These are phyloP conservation scores for Sporisorium scitamineum DNA, from an alignment of 1,284 basidiomycete genomes.

Conservation along the genomic window DNA sequence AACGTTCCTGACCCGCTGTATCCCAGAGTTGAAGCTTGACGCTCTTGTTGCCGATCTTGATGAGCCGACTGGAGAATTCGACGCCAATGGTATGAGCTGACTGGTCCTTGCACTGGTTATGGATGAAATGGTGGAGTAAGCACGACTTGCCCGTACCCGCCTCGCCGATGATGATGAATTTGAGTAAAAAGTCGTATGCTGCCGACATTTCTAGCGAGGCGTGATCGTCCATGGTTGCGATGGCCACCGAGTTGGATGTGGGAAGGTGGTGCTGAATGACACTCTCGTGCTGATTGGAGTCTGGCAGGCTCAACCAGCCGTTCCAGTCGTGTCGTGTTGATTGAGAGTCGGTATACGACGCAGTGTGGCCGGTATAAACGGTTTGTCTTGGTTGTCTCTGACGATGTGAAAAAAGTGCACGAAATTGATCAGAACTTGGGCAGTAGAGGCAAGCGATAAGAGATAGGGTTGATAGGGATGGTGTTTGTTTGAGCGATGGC, in stretches of 20 bases:
- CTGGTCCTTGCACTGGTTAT: slow-evolving; percentile 94
- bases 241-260: not conserved
- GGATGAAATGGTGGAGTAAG: slow-evolving; percentile 92
- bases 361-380: too few species aligned
- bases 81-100: slow-evolving; percentile 98
- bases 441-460: not conserved
- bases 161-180: slow-evolving; percentile 96
- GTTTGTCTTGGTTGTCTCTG: too few species aligned
- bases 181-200: slow-evolving; percentile 86
- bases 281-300: not conserved
- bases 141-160: slow-evolving; percentile 97
- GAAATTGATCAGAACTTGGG: too few species aligned
- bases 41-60: slow-evolving; percentile 88
- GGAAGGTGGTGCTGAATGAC: not conserved
- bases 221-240: slow-evolving; percentile 40
- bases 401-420: too few species aligned
- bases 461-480: not conserved
- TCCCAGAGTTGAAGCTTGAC: slow-evolving; percentile 80
- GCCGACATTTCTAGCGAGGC: slow-evolving; percentile 54
- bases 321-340: not conserved
- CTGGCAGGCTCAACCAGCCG: too few species aligned
- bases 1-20: slow-evolving; percentile 62
- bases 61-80: slow-evolving; percentile 89
- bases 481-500: not conserved
- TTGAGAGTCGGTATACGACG: too few species aligned